phyloP scores from a whole-genome alignment of 495 filamentous ascomycete genomes.

The Terfezia claveryi region DNA sequence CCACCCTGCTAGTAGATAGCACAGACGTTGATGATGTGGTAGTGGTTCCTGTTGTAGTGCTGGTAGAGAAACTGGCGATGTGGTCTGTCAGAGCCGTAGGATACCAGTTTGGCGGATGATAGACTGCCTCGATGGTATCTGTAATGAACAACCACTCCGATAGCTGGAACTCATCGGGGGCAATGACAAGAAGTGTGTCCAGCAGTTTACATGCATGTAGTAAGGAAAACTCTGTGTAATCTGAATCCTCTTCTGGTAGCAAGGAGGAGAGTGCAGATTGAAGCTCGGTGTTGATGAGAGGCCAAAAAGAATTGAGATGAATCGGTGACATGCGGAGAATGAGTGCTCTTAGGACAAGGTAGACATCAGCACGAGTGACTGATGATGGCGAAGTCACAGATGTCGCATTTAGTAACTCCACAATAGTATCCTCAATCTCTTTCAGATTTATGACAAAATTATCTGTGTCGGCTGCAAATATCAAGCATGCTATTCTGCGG shows the following conservation, averaged over 20 bases:
- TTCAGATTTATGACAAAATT: conserved; percentile 57
- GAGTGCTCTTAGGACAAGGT: conserved; percentile 67
- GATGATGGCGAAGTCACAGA: conserved; percentile 79
- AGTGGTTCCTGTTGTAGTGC: background rate
- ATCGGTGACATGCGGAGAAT: conserved; percentile 51
- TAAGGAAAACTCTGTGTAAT: background rate
- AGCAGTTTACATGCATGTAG: conserved; percentile 27
- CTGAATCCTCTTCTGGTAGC: conserved; percentile 42
- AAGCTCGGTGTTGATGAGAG: conserved; percentile 66
- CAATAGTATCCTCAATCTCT: conserved; percentile 55
- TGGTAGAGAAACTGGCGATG: conserved; percentile 48
- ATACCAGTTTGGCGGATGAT: conserved; percentile 48
- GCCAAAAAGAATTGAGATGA: conserved; percentile 70
- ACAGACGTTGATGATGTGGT: conserved; percentile 9
- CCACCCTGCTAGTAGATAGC: conserved; percentile 39
- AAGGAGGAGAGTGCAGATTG: conserved; percentile 62
- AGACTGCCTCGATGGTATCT: conserved; percentile 91
- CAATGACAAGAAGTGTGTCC: conserved; percentile 59
- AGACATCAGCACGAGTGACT: conserved; percentile 66
- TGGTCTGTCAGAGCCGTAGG: conserved; percentile 68
- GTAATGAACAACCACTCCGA: conserved; percentile 93
- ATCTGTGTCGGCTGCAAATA: conserved; percentile 52
- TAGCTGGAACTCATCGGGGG: conserved; percentile 87
- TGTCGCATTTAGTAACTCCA: conserved; percentile 71
- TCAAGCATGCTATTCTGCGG: conserved; percentile 51